Percentiles rank a stretch among this genome's conserved stretches.
phyloP scores from a whole-genome alignment of 768 basidiomycete species.

The Trametes maxima region DNA sequence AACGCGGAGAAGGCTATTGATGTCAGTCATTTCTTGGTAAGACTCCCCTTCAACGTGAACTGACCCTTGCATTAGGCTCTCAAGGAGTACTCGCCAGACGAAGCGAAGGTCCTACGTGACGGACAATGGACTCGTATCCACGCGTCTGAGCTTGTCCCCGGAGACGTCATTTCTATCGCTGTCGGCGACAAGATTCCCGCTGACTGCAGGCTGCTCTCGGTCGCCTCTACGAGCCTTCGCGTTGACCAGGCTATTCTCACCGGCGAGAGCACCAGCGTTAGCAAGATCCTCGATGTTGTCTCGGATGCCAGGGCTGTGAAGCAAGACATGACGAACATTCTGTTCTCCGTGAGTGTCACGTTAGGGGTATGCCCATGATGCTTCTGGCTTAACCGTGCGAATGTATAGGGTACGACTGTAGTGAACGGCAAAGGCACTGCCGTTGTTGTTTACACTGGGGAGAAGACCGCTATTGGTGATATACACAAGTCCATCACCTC shows the following conservation, averaged over 20 bases:
- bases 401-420: conserved; percentile 83
- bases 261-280: conserved; percentile 88
- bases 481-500: conserved; percentile 96
- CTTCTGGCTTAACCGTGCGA: background rate
- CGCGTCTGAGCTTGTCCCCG: conserved; percentile 89
- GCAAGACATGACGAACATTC: conserved; percentile 97
- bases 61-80: conserved; percentile 62
- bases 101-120: conserved; percentile 85
- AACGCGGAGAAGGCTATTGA: conserved; percentile 98
- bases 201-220: conserved; percentile 86
- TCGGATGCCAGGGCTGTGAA: conserved; percentile 82
- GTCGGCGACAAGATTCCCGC: conserved; percentile 97
- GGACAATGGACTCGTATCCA: conserved; percentile 74
- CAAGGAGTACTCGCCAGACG: conserved; percentile 96
- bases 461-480: conserved; percentile 90
- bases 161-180: conserved; percentile 87
- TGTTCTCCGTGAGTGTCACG: conserved; percentile 73
- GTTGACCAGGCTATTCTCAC: conserved; percentile 97
- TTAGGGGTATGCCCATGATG: background rate
- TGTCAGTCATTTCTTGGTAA: conserved; percentile 50
- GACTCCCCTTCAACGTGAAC: background rate
- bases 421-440: conserved; percentile 91
- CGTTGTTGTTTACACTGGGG: conserved; percentile 85
- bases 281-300: conserved; percentile 74
- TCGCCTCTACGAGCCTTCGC: conserved; percentile 92